Conservation (phyloP, 2,329 filamentous ascomycete species). For the Fusarium napiforme region DNA sequence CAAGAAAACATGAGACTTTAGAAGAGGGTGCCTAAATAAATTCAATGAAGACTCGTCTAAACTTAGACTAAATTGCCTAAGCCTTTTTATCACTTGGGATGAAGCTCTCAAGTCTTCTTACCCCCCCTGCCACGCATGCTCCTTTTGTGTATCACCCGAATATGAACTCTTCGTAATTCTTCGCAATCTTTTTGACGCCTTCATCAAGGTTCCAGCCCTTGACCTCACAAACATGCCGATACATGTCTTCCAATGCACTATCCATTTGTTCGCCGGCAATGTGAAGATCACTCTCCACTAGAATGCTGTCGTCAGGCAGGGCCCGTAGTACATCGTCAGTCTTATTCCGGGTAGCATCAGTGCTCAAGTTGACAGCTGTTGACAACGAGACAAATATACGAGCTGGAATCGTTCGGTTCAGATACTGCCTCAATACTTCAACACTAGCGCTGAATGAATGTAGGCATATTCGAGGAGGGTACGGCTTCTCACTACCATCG, state of each 20-base stretch:
- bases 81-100: too few species aligned
- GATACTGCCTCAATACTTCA: constrained; percentile 81
- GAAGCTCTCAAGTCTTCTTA: too few species aligned
- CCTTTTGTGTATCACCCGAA: constrained; percentile 62
- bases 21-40: too few species aligned
- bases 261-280: constrained; percentile 86
- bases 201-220: constrained; percentile 82
- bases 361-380: constrained; percentile 79
- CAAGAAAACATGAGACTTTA: too few species aligned
- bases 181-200: constrained; percentile 73
- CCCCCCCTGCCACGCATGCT: not conserved
- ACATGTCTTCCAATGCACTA: constrained; percentile 76
- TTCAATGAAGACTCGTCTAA: too few species aligned
- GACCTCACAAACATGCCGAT: constrained; percentile 78
- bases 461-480: constrained; percentile 88
- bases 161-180: constrained; percentile 83
- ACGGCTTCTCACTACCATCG: constrained; percentile 63
- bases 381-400: constrained; percentile 92
- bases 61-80: too few species aligned
- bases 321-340: constrained; percentile 74
- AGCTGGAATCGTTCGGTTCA: constrained; percentile 76
- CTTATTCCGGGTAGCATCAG: constrained; percentile 56
- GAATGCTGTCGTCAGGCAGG: constrained; percentile 80
- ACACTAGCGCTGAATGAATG: constrained; percentile 89
- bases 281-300: constrained; percentile 93